These are phyloP conservation scores for Rhytidhysteron rufulum DNA, from an alignment of 2,329 filamentous ascomycete species.

Conservation along the genomic window DNA sequence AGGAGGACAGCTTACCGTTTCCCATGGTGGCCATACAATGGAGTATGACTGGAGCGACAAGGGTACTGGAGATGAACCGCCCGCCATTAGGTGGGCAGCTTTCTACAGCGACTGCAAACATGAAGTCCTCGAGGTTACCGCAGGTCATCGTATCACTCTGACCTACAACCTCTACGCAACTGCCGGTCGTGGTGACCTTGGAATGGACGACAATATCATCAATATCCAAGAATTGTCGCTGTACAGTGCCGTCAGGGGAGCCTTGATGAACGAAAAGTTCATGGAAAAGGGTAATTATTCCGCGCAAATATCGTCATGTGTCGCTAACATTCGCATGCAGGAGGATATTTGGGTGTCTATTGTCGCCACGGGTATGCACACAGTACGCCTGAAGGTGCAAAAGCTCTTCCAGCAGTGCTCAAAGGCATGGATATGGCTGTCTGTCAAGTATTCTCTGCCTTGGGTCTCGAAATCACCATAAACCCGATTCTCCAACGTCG, in stretches of 20 bases:
- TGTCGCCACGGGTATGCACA: slow-evolving; percentile 50
- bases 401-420: slow-evolving; percentile 32
- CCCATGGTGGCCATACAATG: slow-evolving; percentile 35
- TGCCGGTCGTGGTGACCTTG: slow-evolving; percentile 30
- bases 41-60: slow-evolving; percentile 42
- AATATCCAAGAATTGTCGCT: slow-evolving; percentile 35
- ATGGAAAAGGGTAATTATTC: slow-evolving; percentile 30
- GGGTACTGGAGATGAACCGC: not conserved
- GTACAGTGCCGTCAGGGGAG: slow-evolving; percentile 26
- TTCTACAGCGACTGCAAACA: slow-evolving; percentile 55
- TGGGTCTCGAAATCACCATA: slow-evolving; percentile 28
- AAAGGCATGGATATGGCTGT: slow-evolving; percentile 48
- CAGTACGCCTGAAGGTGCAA: slow-evolving; percentile 18
- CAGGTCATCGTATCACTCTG: slow-evolving; percentile 54
- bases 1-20: slow-evolving; percentile 44
- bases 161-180: slow-evolving; percentile 57
- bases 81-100: slow-evolving; percentile 45
- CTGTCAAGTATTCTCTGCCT: slow-evolving; percentile 33
- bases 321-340: too few relatives aligned
- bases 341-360: slow-evolving; percentile 43
- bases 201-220: slow-evolving; percentile 16
- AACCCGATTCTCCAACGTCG: slow-evolving; percentile 22
- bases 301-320: not conserved
- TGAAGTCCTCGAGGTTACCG: slow-evolving; percentile 47
- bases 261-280: slow-evolving; percentile 32